phyloP scores from a whole-genome alignment of 192 early-diverging fungal species.

The Dissophora globulifera region DNA sequence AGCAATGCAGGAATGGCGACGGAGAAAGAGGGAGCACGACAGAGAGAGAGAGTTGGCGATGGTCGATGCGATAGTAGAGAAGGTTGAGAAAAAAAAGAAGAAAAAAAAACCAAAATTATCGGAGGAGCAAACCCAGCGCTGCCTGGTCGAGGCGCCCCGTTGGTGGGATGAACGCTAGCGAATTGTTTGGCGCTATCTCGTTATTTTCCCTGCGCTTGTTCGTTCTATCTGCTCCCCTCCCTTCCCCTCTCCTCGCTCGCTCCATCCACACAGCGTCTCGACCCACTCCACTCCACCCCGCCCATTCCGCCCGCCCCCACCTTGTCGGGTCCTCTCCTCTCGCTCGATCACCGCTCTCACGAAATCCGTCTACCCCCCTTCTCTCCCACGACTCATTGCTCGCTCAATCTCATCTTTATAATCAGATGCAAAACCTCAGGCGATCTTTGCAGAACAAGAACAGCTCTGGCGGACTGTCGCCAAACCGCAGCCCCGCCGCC shows the following conservation, averaged over 20 bases:
- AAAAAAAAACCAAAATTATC: no score
- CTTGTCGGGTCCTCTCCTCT: no score
- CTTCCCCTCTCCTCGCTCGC: not conserved
- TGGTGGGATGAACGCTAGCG: not conserved
- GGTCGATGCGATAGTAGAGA: no score
- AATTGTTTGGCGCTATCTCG: not conserved
- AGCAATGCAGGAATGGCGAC: no score
- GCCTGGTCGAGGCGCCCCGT: not conserved
- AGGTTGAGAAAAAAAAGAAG: no score
- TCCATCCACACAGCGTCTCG: no score
- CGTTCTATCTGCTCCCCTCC: not conserved
- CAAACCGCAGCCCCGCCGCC: constrained; percentile 23
- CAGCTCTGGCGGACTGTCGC: constrained; percentile 38
- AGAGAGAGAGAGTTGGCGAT: no score
- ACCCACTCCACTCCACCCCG: no score
- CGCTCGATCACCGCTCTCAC: no score
- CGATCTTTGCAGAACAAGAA: constrained; percentile 43
- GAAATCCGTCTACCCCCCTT: not conserved
- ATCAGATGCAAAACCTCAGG: constrained; percentile 42
- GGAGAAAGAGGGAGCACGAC: no score
- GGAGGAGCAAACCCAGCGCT: no score
- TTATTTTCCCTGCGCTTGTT: not conserved
- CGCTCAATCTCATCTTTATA: not conserved
- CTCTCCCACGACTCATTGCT: not conserved
- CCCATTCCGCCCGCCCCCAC: no score